phyloP scores from a whole-genome alignment of 805 yeast genomes.

The Yarrowia sp. region DNA sequence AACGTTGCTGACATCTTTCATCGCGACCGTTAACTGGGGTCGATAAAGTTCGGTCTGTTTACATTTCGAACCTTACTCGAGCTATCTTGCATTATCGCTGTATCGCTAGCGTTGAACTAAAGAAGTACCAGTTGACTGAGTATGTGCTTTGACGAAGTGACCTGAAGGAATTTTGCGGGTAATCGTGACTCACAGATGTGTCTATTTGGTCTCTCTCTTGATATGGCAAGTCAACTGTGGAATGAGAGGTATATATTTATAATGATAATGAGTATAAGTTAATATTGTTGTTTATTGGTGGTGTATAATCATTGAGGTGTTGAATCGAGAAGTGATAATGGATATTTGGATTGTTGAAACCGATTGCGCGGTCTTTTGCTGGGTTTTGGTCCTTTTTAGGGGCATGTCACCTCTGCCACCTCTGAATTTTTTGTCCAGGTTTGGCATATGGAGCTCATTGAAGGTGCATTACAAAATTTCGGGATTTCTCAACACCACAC shows the following conservation, averaged over 20 bases:
- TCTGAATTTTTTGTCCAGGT: neutral
- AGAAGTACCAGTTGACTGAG: neutral
- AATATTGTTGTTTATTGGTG: neutral
- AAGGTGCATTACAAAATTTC: slow-evolving; percentile 10
- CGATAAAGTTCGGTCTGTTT: slow-evolving; percentile 6
- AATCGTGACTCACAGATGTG: no score
- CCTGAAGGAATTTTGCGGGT: neutral
- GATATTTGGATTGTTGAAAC: no score
- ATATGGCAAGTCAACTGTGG: neutral
- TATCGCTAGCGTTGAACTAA: neutral
- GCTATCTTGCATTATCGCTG: slow-evolving; percentile 25
- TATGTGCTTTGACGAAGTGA: neutral
- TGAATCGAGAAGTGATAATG: no score
- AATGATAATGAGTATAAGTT: neutral
- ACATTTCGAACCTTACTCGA: neutral
- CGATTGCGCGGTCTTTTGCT: neutral
- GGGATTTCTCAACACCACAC: neutral
- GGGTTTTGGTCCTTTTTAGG: neutral
- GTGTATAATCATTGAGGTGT: neutral
- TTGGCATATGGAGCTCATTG: slow-evolving; percentile 14
- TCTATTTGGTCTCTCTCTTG: no score
- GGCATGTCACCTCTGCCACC: neutral
- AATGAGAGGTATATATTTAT: neutral
- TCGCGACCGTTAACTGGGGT: neutral
- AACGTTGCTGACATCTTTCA: slow-evolving; percentile 20